phyloP scores from a whole-genome alignment of 2,329 filamentous ascomycete genomes.

The Eutypa lata region DNA sequence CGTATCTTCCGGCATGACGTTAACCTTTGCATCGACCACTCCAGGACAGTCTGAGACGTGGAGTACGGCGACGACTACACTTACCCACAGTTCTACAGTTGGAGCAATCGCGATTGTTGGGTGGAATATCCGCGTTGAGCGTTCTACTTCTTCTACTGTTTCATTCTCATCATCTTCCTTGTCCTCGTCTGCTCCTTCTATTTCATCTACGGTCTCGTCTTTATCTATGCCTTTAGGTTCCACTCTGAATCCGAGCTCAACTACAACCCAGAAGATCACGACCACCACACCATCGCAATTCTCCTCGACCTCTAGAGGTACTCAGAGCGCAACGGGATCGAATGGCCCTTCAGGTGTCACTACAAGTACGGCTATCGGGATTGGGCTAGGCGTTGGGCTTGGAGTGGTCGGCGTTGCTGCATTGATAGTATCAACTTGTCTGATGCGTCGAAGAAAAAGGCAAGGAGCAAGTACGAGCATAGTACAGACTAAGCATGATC shows the following conservation, averaged over 20 bases:
- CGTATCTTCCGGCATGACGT: constrained; percentile 5
- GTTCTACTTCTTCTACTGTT: neutral
- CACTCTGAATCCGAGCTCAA: too few relatives aligned
- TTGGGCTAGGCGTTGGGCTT: constrained; percentile 3
- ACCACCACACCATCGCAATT: neutral
- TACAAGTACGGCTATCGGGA: neutral
- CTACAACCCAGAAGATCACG: too few relatives aligned
- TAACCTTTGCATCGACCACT: constrained; percentile 13
- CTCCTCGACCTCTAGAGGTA: neutral
- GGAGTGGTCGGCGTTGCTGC: constrained; percentile 1
- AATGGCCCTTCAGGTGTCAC: neutral
- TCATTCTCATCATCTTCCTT: neutral
- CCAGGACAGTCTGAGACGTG: constrained; percentile 2
- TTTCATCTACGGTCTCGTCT: neutral
- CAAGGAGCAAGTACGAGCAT: neutral
- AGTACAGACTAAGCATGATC: neutral
- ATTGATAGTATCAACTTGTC: neutral
- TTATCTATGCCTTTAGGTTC: neutral
- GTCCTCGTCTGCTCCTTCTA: neutral
- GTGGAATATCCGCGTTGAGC: constrained; percentile 10
- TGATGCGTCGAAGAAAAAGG: neutral
- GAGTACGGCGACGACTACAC: constrained; percentile 10
- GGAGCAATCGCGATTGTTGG: constrained; percentile 15
- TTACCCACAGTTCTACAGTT: constrained; percentile 5
- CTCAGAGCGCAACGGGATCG: neutral